These are phyloP conservation scores for Luffa aegyptiaca DNA, from an alignment of 306 rosid species.

Conservation along the genomic window DNA sequence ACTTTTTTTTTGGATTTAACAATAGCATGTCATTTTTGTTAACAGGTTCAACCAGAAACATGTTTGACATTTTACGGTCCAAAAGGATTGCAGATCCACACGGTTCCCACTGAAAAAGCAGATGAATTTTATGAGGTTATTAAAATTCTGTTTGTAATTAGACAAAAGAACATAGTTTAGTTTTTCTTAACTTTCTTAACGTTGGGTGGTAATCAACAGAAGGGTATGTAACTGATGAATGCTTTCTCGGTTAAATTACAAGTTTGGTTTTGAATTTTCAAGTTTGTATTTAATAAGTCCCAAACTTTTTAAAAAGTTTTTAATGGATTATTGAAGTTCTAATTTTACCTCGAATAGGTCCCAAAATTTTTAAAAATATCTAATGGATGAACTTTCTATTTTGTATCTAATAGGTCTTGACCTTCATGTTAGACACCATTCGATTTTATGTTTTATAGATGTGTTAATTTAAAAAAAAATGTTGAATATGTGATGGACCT, in stretches of 20 bases:
- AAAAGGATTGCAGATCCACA: constrained; percentile 44
- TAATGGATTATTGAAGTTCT: background rate
- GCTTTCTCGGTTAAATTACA: background rate
- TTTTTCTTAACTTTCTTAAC: background rate
- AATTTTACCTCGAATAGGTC: background rate
- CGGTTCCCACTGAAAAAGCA: constrained; percentile 60
- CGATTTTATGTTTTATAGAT: no score
- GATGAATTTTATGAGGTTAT: constrained; percentile 80
- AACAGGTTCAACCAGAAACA: constrained; percentile 25
- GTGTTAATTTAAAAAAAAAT: no score
- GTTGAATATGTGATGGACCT: no score
- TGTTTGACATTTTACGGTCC: constrained; percentile 85
- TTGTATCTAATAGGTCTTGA: no score
- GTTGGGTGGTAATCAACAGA: background rate
- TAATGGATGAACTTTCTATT: no score
- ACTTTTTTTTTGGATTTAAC: background rate
- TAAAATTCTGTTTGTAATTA: background rate
- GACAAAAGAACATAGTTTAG: background rate
- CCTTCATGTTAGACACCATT: no score
- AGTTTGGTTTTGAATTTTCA: background rate
- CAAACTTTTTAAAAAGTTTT: background rate
- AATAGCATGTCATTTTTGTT: background rate
- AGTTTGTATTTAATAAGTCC: background rate
- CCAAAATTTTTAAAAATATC: background rate
- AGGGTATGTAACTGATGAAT: background rate